Conservation (phyloP, 768 basidiomycete genomes). For the Asterophora lycoperdoides region DNA sequence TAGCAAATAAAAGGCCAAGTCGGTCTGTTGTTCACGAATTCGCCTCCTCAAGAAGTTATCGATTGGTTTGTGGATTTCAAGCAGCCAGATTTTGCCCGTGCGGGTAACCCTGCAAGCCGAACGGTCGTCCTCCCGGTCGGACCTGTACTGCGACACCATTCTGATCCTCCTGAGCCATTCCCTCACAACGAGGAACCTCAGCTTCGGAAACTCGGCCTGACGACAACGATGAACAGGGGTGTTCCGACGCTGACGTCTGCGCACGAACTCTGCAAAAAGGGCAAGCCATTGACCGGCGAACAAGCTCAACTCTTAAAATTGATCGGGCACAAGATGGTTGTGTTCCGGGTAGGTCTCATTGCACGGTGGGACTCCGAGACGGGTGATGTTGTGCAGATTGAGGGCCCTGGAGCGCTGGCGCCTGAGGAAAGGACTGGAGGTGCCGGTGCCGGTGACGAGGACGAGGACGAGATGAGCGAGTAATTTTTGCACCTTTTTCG, state of each 20-base stretch:
- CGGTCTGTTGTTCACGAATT: constrained; percentile 89
- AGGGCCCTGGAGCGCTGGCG: constrained; percentile 35
- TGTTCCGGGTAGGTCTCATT: constrained; percentile 68
- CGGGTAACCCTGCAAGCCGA: constrained; percentile 74
- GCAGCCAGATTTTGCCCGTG: constrained; percentile 87
- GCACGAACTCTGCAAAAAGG: constrained; percentile 84
- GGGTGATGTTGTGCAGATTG: constrained; percentile 60
- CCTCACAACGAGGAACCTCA: constrained; percentile 98
- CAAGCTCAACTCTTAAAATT: constrained; percentile 93
- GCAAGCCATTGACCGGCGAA: constrained; percentile 74
- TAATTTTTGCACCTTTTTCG: constrained; percentile 22
- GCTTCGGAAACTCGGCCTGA: constrained; percentile 84
- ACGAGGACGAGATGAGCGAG: constrained; percentile 49
- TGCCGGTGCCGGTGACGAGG: constrained; percentile 17
- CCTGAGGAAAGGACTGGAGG: constrained; percentile 32
- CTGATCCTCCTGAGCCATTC: constrained; percentile 83
- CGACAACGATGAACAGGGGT: constrained; percentile 80
- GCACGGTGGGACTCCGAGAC: constrained; percentile 69
- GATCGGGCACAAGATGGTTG: constrained; percentile 84
- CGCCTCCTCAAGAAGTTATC: constrained; percentile 82
- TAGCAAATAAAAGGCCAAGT: constrained; percentile 95
- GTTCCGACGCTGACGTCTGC: constrained; percentile 77
- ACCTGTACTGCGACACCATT: constrained; percentile 77
- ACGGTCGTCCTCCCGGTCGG: constrained; percentile 77
- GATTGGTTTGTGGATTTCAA: constrained; percentile 94